Conservation (phyloP, 176 grass and related monocot genomes). For the Sorghum bicolor region Sorghum_bicolor_NCBIv3 NC_012871.2:67369001-67369500, state of each 20-base stretch:
- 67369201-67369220: background rate
- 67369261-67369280: background rate
- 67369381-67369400: background rate
- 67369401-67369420: background rate
- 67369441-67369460: background rate
- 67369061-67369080: background rate
- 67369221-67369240: background rate
- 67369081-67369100: background rate
- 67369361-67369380: background rate
- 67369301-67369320: no score
- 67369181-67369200: no score
- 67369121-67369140: background rate
- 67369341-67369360: background rate
- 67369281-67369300: background rate
- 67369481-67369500: background rate
- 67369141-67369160: background rate
- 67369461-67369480: no score
- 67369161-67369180: background rate
- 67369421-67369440: background rate
- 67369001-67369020: background rate
- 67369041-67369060: background rate
- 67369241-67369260: background rate
- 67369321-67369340: background rate
- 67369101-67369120: background rate
- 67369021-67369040: background rate